Evolutionary conservation across 2,329 filamentous ascomycete genomes (phyloP).

Genomic region (Pyrenophora teres): DNA sequence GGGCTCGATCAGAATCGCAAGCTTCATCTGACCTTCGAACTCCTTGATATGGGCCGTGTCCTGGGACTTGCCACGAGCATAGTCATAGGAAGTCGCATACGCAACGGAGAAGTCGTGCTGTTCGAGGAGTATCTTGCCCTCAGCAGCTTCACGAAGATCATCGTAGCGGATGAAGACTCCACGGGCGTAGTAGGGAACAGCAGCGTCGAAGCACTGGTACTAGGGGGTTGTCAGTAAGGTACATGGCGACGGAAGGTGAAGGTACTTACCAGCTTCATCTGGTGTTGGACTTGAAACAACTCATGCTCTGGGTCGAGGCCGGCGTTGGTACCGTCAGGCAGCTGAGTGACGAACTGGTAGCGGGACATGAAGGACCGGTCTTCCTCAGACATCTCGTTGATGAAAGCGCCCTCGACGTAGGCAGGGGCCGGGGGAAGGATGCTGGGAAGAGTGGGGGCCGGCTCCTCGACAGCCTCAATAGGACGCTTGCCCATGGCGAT

Average conservation of each 20-base stretch:
- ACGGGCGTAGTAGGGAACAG: conserved; percentile 26
- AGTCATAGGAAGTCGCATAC: conserved; percentile 32
- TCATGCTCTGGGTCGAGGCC: conserved; percentile 33
- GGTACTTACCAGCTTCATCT: conserved; percentile 39
- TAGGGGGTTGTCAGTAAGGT: conserved; percentile 24
- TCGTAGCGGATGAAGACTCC: conserved; percentile 47
- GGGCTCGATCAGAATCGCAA: conserved; percentile 23
- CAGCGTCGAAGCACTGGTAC: conserved; percentile 33
- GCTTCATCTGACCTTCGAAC: conserved; percentile 42
- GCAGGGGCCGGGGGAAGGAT: conserved; percentile 20
- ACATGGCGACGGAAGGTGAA: neutral
- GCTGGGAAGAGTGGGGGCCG: conserved; percentile 11
- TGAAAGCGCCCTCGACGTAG: conserved; percentile 25
- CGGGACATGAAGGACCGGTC: conserved; percentile 31
- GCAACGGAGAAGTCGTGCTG: conserved; percentile 26
- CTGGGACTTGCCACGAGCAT: conserved; percentile 31
- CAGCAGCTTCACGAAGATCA: conserved; percentile 42
- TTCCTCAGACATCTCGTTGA: conserved; percentile 34
- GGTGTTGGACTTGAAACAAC: conserved; percentile 27
- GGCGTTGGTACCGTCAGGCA: conserved; percentile 27
- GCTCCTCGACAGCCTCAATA: conserved; percentile 9
- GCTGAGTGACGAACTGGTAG: conserved; percentile 26
- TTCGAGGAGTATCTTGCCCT: conserved; percentile 31
- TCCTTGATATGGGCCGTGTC: conserved; percentile 30
- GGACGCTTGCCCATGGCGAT: conserved; percentile 11